Base-by-base conservation (phyloP, 352 stramenopile genomes). In the Globisporangium canariense region DNA sequence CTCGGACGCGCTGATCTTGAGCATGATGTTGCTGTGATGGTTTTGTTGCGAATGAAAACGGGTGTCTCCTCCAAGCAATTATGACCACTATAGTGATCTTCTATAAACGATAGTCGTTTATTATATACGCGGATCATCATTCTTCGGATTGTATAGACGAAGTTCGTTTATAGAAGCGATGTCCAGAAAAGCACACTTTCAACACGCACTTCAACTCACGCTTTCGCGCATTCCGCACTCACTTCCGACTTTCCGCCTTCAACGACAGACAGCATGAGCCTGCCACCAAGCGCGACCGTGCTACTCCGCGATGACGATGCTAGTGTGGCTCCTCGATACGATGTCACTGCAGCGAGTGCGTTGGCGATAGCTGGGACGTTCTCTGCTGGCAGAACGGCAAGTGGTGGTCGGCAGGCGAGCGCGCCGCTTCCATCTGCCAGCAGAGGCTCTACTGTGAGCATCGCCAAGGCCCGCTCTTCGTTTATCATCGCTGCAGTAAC, bases 1-100 rank as follows among this genome's bases (percentile, higher is more conserved):
- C 78, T 94, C 83, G 46, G 85, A 91, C 66, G 73, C 47, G 52
- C 80, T 90, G 64, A 93, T 80, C 75, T 89, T 86, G 47, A 90
- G 78, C 84, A 91, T 93, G 2, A 11, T 67, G 28, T 7, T 64
- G 25, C 52, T 38, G 36, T 41, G 38, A 25, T 60, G 25, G 22
- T 36, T 25, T 36, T 25, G 2, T 7, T 53, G 22, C 25, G 30
- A 20, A 38, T 56, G 50, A 14, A 40, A 56, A 55, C 38, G 49
- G 18, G 25, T 25, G 49, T 52, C 49, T 34, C 22, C 50, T 20
- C 43, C 43, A 49, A 49, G 16, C 25, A 28, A 28, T 28, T 28
- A 28, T 28, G 25, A 28, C 25, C 25, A 28, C 25, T 28, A 28
- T 28, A 28, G 2, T 28, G 25, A 1, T 28, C 25, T 28, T 28